phyloP scores from a whole-genome alignment of 805 yeast genomes.

The Starmerella sirachaensis region DNA sequence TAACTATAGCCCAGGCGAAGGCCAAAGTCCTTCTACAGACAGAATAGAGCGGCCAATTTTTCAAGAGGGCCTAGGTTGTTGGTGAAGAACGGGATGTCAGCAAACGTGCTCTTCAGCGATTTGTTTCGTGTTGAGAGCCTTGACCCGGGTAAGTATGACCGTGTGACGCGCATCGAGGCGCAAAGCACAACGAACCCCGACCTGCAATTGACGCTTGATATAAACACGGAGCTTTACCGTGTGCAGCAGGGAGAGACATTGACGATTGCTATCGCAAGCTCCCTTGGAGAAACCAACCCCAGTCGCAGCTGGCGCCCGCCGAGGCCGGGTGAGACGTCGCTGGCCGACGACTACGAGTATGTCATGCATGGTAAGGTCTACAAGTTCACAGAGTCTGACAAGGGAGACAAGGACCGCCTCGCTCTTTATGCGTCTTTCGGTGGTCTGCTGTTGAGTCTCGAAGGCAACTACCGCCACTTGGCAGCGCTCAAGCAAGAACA shows the following conservation, averaged over 20 bases:
- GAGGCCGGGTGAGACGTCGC: slow-evolving; percentile 64
- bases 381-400: slow-evolving; percentile 74
- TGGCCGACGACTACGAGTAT: slow-evolving; percentile 95
- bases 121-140: slow-evolving; percentile 74
- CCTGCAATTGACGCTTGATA: slow-evolving; percentile 72
- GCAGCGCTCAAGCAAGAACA: slow-evolving; percentile 87
- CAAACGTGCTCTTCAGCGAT: slow-evolving; percentile 68
- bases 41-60: too few species aligned
- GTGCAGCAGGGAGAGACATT: slow-evolving; percentile 62
- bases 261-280: slow-evolving; percentile 75
- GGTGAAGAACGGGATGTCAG: slow-evolving; percentile 30
- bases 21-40: too few species aligned
- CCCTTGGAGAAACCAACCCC: slow-evolving; percentile 40
- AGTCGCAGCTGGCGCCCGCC: slow-evolving; percentile 76
- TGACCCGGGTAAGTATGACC: slow-evolving; percentile 83
- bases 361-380: slow-evolving; percentile 98
- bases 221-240: slow-evolving; percentile 87
- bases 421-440: slow-evolving; percentile 93
- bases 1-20: too few species aligned
- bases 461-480: slow-evolving; percentile 85
- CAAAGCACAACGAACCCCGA: slow-evolving; percentile 71
- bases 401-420: slow-evolving; percentile 37
- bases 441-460: slow-evolving; percentile 83
- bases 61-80: too few species aligned
- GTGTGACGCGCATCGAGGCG: slow-evolving; percentile 79